phyloP scores from a whole-genome alignment of 1,139 yeast species.

The Zygotorulaspora mrakii region DNA sequence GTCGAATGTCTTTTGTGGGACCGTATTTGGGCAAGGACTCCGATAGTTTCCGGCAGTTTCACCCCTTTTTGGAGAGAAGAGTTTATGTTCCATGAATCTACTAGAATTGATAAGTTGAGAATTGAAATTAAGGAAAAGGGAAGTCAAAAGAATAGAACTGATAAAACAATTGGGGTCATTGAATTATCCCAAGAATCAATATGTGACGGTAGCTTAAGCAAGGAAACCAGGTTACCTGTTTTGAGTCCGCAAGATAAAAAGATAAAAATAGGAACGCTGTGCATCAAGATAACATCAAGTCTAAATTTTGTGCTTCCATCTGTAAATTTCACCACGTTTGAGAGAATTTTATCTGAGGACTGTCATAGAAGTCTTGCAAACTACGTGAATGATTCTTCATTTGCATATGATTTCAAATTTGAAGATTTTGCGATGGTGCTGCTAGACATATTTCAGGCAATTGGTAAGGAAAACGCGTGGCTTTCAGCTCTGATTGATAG shows the following conservation, averaged over 20 bases:
- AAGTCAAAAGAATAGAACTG: slow-evolving; percentile 24
- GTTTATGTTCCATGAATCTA: slow-evolving; percentile 53
- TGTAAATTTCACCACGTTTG: slow-evolving; percentile 54
- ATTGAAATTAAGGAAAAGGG: slow-evolving; percentile 46
- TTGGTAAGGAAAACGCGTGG: slow-evolving; percentile 65
- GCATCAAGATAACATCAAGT: slow-evolving; percentile 50
- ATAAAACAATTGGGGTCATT: slow-evolving; percentile 49
- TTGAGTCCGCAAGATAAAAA: slow-evolving; percentile 25
- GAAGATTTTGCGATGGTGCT: slow-evolving; percentile 53
- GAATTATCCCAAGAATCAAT: slow-evolving; percentile 55
- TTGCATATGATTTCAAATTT: slow-evolving; percentile 42
- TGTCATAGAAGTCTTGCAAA: slow-evolving; percentile 41
- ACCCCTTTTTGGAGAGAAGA: slow-evolving; percentile 74
- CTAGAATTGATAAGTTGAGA: slow-evolving; percentile 51
- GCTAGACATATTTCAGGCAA: slow-evolving; percentile 61
- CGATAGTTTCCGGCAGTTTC: slow-evolving; percentile 47
- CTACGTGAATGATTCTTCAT: slow-evolving; percentile 32
- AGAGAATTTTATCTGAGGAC: slow-evolving; percentile 51
- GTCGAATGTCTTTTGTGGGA: slow-evolving; percentile 67
- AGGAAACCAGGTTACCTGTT: slow-evolving; percentile 38
- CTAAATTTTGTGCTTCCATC: slow-evolving; percentile 63
- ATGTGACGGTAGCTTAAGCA: slow-evolving; percentile 29
- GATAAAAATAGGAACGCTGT: slow-evolving; percentile 52
- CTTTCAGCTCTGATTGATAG: slow-evolving; percentile 61
- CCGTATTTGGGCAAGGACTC: slow-evolving; percentile 65